Base-by-base conservation (phyloP, 495 filamentous ascomycete genomes). In the Penicillium cinerascens region DNA sequence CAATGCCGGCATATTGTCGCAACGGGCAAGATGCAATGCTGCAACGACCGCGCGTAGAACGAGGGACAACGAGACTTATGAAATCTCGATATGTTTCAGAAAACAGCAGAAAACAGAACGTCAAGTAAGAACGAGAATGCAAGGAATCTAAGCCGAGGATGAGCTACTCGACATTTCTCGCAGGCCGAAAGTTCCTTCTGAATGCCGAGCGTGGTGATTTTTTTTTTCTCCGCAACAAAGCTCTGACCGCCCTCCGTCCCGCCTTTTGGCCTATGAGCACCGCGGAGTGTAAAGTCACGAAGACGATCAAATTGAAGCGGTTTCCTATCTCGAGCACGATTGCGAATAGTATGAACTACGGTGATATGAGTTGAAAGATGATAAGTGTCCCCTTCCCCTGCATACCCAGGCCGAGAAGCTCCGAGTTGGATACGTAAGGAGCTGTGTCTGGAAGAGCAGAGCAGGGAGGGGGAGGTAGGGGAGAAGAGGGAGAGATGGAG, bases 1-100 rank as follows among this genome's bases (percentile, higher is more conserved):
- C 52, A 73, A 17, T 21, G 73, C 70, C 61, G 76, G 68, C 76
- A 78, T 79, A 36, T 21, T 70, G 55, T 35, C 41, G 49, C 29
- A 21, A 21, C 17, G 8, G 16, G n/a, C 13, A 43, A 33, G 29
- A 17, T 20, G 16, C 17, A n/a, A 44, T 18, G 21, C 23, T 21
- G 51, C 27, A 36, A 37, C 29, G 29, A 13, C 29, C 29, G 29
- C 29, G 11, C 29, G 29, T 33, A 33, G 10, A 2, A 33, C 29
- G 8, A 33, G 29, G 8, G 11, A 33, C 29, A 33, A 33, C 29
- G 29, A 33, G 29, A 33, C 8, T 11, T 13, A 33, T 3, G 10
- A 33, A 33, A 15, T 33, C 29, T 13, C 9, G 11, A 13, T 13
- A 13, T 33, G 3, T 13, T 1, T 3, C 29, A 11, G 7, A 4